These are phyloP conservation scores for Clarireedia hainanense DNA, from an alignment of 2,329 filamentous ascomycete species.

Conservation along the genomic window DNA sequence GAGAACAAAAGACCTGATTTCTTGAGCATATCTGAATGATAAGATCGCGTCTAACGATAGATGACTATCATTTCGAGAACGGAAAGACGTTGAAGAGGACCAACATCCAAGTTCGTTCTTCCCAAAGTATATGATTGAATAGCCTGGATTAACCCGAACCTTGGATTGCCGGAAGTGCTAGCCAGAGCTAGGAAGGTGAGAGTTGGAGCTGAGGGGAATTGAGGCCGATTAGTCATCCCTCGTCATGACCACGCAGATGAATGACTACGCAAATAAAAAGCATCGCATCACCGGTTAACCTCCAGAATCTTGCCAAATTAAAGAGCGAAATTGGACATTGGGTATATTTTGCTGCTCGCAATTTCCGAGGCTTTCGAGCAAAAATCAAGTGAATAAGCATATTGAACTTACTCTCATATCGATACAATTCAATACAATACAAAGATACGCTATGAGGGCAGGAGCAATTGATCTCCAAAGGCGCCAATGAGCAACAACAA, in stretches of 20 bases:
- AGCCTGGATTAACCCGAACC: not conserved
- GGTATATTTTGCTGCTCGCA: no score
- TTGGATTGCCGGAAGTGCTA: not conserved
- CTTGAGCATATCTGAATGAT: constrained; percentile 35
- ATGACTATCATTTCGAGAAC: not conserved
- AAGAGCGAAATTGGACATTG: no score
- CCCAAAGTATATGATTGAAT: not conserved
- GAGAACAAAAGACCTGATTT: constrained; percentile 34
- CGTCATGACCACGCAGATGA: no score
- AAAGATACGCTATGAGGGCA: not conserved
- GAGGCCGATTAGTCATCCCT: no score
- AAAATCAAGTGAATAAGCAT: no score
- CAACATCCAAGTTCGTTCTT: not conserved
- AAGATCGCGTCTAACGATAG: not conserved
- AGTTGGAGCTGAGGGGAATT: no score
- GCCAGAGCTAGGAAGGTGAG: not conserved
- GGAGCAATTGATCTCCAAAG: not conserved
- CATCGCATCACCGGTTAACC: no score
- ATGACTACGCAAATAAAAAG: no score
- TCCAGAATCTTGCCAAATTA: no score
- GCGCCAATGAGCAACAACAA: not conserved
- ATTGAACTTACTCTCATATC: no score
- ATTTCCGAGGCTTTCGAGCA: no score
- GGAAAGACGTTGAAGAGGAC: not conserved
- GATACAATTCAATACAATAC: no score